Evolutionary conservation across 2,329 filamentous ascomycete species (phyloP).

Genomic region (Scortechinia acanthostroma): DNA sequence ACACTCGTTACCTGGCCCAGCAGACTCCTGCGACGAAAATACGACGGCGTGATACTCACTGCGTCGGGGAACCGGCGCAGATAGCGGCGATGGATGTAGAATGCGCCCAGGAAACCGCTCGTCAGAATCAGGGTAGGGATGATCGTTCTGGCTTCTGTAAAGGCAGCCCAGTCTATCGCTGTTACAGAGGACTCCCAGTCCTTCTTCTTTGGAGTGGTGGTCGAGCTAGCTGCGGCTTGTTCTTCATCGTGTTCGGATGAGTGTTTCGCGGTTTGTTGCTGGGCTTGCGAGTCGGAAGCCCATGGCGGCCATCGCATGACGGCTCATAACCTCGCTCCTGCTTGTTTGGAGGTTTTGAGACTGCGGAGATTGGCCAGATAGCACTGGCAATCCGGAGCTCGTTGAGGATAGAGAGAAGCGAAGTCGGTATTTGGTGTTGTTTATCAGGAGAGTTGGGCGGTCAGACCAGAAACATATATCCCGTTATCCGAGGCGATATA

Average conservation of each 20-base stretch:
- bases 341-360: too few relatives aligned
- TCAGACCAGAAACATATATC: too few relatives aligned
- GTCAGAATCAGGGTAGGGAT: constrained; percentile 25
- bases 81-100: constrained; percentile 29
- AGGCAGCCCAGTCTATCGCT: constrained; percentile 21
- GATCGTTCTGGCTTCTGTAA: constrained; percentile 22
- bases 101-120: constrained; percentile 20
- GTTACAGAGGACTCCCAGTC: constrained; percentile 15
- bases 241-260: neutral
- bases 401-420: too few relatives aligned
- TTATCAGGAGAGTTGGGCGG: too few relatives aligned
- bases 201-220: constrained; percentile 8
- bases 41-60: constrained; percentile 42
- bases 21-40: constrained; percentile 42
- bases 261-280: constrained; percentile 5
- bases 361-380: too few relatives aligned
- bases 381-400: too few relatives aligned
- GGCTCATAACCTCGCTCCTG: neutral
- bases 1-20: constrained; percentile 58
- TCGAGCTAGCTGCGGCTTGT: too few relatives aligned
- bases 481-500: too few relatives aligned
- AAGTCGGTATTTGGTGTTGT: too few relatives aligned
- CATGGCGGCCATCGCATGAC: constrained; percentile 32
- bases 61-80: constrained; percentile 53
- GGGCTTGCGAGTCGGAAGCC: constrained; percentile 18